These are phyloP conservation scores for Lolium multiflorum DNA, from an alignment of 176 grass and related monocot species.

Conservation along the genomic window DNA sequence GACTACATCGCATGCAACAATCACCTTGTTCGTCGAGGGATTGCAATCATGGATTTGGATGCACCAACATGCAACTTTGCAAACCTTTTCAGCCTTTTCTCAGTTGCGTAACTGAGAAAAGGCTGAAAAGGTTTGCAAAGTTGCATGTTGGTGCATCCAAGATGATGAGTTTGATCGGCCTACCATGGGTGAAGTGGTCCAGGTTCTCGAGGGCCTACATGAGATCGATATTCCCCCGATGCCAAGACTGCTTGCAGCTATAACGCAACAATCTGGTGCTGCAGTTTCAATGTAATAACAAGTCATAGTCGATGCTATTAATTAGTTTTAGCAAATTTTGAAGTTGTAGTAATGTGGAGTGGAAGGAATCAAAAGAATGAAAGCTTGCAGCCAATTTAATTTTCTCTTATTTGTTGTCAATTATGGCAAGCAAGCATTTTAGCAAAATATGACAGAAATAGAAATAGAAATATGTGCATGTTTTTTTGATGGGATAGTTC, in stretches of 20 bases:
- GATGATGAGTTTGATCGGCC: constrained; percentile 29
- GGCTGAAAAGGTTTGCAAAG: constrained; percentile 41
- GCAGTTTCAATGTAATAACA: constrained; percentile 2
- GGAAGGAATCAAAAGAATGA: neutral
- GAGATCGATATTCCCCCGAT: constrained; percentile 9
- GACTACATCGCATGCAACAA: too few species aligned
- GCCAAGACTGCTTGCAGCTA: constrained; percentile 14
- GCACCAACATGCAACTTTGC: too few species aligned
- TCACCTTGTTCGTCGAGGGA: too few species aligned
- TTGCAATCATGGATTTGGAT: too few species aligned
- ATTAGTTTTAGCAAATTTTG: neutral
- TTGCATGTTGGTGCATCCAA: constrained; percentile 65
- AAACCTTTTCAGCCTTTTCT: too few species aligned
- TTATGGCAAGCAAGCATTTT: neutral
- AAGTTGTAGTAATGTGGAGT: neutral
- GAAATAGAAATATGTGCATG: neutral
- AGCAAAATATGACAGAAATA: neutral
- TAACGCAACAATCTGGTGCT: neutral
- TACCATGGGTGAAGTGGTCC: neutral
- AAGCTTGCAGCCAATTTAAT: neutral
- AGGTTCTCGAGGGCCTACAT: constrained; percentile 13
- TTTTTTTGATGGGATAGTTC: neutral
- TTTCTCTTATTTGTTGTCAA: neutral
- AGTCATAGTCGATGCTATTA: neutral
- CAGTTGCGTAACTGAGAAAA: constrained; percentile 39